A percentile compares a stretch with the other conserved stretches of the same genome.
Evolutionary conservation across 805 yeast genomes (phyloP).

Genomic region (Phaffomyces thermotolerans): DNA sequence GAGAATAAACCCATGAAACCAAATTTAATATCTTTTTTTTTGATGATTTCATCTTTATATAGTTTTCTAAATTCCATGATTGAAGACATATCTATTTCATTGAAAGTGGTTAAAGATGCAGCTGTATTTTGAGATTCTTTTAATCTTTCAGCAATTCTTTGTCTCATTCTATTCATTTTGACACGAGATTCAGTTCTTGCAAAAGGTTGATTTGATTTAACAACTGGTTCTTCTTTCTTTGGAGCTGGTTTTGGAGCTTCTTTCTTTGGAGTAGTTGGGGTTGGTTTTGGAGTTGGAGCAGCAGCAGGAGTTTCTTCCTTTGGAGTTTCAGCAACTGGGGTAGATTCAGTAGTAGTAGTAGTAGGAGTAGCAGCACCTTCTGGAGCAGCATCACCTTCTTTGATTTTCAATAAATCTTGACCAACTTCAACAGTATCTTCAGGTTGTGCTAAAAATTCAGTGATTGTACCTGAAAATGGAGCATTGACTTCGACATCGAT

Average conservation of each 20-base stretch:
- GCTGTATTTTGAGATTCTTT: slow-evolving; percentile 99
- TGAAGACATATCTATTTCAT: slow-evolving; percentile 94
- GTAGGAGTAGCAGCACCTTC: slow-evolving; percentile 30
- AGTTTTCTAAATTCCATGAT: slow-evolving; percentile 90
- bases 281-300: slow-evolving; percentile 14
- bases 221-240: slow-evolving; percentile 22
- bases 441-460: slow-evolving; percentile 71
- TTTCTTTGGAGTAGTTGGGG: slow-evolving; percentile 17
- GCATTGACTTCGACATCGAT: slow-evolving; percentile 96
- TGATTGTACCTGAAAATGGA: slow-evolving; percentile 84
- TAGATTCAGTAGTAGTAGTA: slow-evolving; percentile 41
- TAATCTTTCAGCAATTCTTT: slow-evolving; percentile 97
- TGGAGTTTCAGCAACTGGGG: slow-evolving; percentile 15
- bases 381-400: slow-evolving; percentile 65
- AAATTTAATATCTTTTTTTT: slow-evolving; percentile 87
- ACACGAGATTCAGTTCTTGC: slow-evolving; percentile 86
- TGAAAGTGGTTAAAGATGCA: slow-evolving; percentile 95
- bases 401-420: slow-evolving; percentile 82
- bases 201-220: slow-evolving; percentile 33
- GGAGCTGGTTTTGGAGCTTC: slow-evolving; percentile 6
- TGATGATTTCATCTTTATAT: slow-evolving; percentile 93
- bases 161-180: slow-evolving; percentile 98
- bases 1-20: slow-evolving; percentile 99
- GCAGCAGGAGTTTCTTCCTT: slow-evolving; percentile 17
- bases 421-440: slow-evolving; percentile 96